Conservation (phyloP, 176 grass and related monocot species). For the Themeda triandra region DNA sequence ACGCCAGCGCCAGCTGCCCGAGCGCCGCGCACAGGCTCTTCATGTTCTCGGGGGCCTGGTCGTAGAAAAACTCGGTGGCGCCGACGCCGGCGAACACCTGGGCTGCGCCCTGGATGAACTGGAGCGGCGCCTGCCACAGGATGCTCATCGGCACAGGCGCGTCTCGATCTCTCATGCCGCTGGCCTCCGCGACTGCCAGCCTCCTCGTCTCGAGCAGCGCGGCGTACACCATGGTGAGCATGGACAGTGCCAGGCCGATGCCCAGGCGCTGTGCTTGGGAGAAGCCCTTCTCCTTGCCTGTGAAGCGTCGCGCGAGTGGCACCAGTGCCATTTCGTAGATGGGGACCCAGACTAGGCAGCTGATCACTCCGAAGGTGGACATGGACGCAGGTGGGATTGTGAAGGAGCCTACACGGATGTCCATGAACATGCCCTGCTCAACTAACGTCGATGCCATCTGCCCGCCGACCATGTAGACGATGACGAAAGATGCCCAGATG, state of each 20-base stretch:
- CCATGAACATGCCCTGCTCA: slow-evolving; percentile 46
- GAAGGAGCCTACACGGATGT: slow-evolving; percentile 21
- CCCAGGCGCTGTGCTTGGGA: slow-evolving; percentile 34
- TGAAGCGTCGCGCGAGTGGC: slow-evolving; percentile 15
- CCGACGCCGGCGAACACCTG: slow-evolving; percentile 30
- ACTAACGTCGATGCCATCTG: slow-evolving; percentile 30
- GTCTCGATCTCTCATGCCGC: neutral
- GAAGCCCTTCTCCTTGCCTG: slow-evolving; percentile 21
- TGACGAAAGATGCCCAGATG: slow-evolving; percentile 17
- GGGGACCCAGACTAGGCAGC: slow-evolving; percentile 12
- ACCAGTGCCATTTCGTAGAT: slow-evolving; percentile 24
- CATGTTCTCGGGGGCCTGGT: slow-evolving; percentile 35
- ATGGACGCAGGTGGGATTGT: slow-evolving; percentile 43
- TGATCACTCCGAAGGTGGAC: slow-evolving; percentile 5
- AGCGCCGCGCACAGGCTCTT: slow-evolving; percentile 38
- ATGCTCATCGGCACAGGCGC: slow-evolving; percentile 36
- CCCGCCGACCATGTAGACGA: neutral
- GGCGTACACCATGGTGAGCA: slow-evolving; percentile 30
- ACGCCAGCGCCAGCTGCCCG: neutral
- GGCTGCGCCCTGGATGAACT: slow-evolving; percentile 11
- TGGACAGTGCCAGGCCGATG: slow-evolving; percentile 6
- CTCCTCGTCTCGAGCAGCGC: slow-evolving; percentile 35
- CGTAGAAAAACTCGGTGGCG: slow-evolving; percentile 35
- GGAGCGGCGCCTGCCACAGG: slow-evolving; percentile 37
- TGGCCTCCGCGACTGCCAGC: neutral